These are phyloP conservation scores for Fonsecaea monophora DNA, from an alignment of 2,329 filamentous ascomycete species.

Conservation along the genomic window DNA sequence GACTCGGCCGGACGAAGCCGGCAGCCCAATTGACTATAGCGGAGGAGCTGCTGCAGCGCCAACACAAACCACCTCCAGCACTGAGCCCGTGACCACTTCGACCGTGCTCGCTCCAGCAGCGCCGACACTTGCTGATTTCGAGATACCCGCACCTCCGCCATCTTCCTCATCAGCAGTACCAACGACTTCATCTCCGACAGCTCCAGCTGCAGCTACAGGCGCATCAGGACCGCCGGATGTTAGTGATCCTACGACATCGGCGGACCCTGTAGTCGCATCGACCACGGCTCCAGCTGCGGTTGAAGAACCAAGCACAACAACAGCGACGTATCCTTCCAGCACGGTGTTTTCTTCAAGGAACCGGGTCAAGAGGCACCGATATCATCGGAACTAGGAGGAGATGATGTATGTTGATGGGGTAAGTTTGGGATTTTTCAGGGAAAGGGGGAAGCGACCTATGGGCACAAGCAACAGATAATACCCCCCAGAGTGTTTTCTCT, in stretches of 20 bases:
- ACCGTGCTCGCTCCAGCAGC: neutral
- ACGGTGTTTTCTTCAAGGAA: neutral
- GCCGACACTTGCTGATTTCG: neutral
- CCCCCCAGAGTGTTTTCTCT: neutral
- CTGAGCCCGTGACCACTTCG: neutral
- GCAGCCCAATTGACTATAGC: neutral
- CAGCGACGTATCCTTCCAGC: neutral
- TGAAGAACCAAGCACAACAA: neutral
- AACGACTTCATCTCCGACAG: neutral
- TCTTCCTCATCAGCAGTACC: neutral
- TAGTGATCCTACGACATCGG: neutral
- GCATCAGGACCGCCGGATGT: neutral
- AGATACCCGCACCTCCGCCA: neutral
- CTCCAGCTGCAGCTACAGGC: neutral
- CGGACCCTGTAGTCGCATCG: neutral
- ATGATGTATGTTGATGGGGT: neutral
- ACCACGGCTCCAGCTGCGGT: conserved; percentile 6
- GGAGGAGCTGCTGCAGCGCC: neutral
- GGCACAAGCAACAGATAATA: conserved; percentile 5
- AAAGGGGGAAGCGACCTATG: neutral
- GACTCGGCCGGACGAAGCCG: conserved; percentile 5
- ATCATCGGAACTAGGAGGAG: conserved; percentile 5
- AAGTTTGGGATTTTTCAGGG: neutral
- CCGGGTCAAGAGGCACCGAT: conserved; percentile 11
- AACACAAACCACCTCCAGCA: neutral